Evolutionary conservation across 1,284 basidiomycete genomes (phyloP).

Genomic region (Anthracocystis walkeri): DNA sequence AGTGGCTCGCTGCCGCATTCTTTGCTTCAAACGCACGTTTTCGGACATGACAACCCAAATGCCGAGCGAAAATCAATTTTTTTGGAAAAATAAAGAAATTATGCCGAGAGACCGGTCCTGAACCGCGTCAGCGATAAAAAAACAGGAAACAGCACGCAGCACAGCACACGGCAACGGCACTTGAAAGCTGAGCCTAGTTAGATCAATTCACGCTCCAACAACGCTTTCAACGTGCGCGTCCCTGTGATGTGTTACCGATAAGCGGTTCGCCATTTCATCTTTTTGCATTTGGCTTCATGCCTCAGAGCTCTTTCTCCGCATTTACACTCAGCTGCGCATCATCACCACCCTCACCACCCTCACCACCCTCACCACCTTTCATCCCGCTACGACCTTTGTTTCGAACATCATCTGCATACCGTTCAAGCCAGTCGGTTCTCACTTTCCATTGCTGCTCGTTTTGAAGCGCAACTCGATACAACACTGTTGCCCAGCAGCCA

Average conservation of each 20-base stretch:
- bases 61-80: conserved; percentile 11
- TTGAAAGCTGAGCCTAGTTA: not conserved
- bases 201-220: too few relatives aligned
- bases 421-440: too few relatives aligned
- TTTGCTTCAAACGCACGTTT: conserved; percentile 1
- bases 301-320: too few relatives aligned
- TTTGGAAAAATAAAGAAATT: not conserved
- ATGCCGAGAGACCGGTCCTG: conserved; percentile 11
- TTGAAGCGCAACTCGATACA: not conserved
- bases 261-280: too few relatives aligned
- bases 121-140: not conserved
- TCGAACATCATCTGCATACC: not conserved
- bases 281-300: too few relatives aligned
- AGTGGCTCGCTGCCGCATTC: conserved; percentile 14
- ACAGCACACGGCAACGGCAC: not conserved
- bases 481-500: not conserved
- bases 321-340: too few relatives aligned
- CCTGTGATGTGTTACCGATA: too few relatives aligned
- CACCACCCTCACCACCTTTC: too few relatives aligned
- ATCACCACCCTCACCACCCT: too few relatives aligned
- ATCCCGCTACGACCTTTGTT: not conserved
- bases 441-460: not conserved
- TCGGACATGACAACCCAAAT: conserved; percentile 2
- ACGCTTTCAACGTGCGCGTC: too few relatives aligned
- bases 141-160: conserved; percentile 1